phyloP scores from a whole-genome alignment of 2,329 filamentous ascomycete genomes.

The Xylaria arbuscula region DNA sequence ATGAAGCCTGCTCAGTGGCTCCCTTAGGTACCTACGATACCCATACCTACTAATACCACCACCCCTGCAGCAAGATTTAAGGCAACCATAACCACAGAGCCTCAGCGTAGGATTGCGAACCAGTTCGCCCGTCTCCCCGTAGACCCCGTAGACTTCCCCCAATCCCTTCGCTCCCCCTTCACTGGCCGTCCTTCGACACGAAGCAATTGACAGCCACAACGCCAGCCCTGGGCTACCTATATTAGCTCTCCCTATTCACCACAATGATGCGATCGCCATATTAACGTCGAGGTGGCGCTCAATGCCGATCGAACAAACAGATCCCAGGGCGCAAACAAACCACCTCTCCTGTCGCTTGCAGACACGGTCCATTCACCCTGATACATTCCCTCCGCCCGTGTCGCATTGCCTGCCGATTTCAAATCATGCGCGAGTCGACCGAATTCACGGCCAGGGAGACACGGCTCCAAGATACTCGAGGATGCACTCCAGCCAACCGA shows the following conservation, averaged over 20 bases:
- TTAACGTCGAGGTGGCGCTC: not conserved
- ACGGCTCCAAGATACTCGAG: not conserved
- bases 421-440: too few relatives aligned
- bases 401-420: not conserved
- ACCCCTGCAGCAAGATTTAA: not conserved
- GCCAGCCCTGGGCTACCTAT: not conserved
- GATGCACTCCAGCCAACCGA: not conserved
- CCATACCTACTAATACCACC: not conserved
- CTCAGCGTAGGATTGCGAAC: not conserved
- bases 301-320: not conserved
- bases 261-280: not conserved
- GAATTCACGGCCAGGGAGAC: too few relatives aligned
- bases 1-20: not conserved
- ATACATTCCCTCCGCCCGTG: not conserved
- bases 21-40: not conserved
- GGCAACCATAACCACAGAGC: not conserved
- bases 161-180: not conserved
- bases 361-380: not conserved
- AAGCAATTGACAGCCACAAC: not conserved
- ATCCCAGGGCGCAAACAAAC: not conserved
- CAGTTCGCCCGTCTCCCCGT: not conserved
- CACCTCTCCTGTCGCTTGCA: not conserved
- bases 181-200: not conserved
- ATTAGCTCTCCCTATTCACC: not conserved
- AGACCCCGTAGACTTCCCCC: too few relatives aligned